Percentiles rank a stretch among this genome's conserved stretches.
phyloP scores from a whole-genome alignment of 1,284 basidiomycete species.

The Boletus calvinii region DNA sequence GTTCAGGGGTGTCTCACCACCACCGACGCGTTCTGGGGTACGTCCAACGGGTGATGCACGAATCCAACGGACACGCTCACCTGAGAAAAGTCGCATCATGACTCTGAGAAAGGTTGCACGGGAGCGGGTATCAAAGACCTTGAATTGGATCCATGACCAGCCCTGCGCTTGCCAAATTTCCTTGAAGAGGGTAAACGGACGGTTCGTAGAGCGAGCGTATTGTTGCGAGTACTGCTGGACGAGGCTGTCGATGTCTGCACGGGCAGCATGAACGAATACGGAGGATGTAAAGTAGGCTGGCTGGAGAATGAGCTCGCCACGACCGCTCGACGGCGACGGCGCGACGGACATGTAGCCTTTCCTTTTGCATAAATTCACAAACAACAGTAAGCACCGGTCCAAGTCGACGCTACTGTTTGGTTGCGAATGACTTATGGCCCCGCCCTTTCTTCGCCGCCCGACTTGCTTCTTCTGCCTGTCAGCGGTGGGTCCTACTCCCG shows the following conservation, averaged over 20 bases:
- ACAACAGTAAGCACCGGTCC: conserved; percentile 8
- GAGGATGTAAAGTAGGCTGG: conserved; percentile 76
- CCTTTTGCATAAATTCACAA: conserved; percentile 23
- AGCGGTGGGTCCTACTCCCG: conserved; percentile 39
- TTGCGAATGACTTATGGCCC: conserved; percentile 15
- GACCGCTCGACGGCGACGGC: conserved; percentile 41
- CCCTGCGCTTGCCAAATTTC: conserved; percentile 61
- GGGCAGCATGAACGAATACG: conserved; percentile 62
- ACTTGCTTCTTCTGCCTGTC: conserved; percentile 73
- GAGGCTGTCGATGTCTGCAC: conserved; percentile 58
- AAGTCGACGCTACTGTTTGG: not conserved
- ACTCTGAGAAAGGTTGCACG: conserved; percentile 59
- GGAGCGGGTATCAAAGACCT: conserved; percentile 61
- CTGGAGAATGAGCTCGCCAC: conserved; percentile 64
- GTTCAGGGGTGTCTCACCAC: conserved; percentile 47
- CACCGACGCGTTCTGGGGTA: conserved; percentile 50
- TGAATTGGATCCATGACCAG: conserved; percentile 74
- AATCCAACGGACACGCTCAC: conserved; percentile 37
- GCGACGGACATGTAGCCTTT: conserved; percentile 37
- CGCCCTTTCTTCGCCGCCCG: conserved; percentile 38
- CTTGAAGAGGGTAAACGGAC: conserved; percentile 70
- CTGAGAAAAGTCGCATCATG: conserved; percentile 62
- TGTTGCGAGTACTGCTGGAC: conserved; percentile 47
- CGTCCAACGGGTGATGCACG: not conserved
- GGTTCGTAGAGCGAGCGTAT: conserved; percentile 35